Base-by-base conservation (phyloP, 345 rosid species). In the Citrus australasica region DNA sequence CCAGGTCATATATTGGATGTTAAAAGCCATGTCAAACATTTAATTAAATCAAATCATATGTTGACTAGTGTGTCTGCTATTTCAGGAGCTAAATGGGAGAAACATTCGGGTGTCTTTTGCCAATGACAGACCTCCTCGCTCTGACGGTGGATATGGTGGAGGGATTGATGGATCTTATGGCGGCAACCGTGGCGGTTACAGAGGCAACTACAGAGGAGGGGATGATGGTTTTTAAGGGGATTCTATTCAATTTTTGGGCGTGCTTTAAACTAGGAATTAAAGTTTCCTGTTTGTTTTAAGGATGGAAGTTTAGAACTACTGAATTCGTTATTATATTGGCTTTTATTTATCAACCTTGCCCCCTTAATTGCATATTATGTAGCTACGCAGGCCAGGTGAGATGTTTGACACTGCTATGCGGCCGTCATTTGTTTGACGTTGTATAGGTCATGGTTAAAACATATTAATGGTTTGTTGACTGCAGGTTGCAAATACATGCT, bases 21-120 rank as follows among this genome's bases (percentile, higher is more conserved):
- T 38, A 38, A 9, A 37, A 38, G 42, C 42, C 42, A 38, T 38
- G 42, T 38, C 7, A 7, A 38, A 38, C 10, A 9, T 38, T 38
- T 38, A 38, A 38, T 19, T 67, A 51, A 21, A 35, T 30, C 25
- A 46, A 70, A 69, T 64, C 28, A 6, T 21, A 1, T 32, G 13
- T 68, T 64, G 62, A 68, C 9, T 69, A 6, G 11, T 70, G 28
- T 17, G 5, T 68, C 48, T 67, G 80, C 68, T 37, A 58, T 64
- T 74, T 60, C 81, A 93, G 97, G 92, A 93, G 65, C 60, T 93
- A 42, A 67, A 87, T 11, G 95, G 95, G 19, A 81, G 93, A 35
- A 84, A 64, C 67, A 89, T 93, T 63, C 92, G 95, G 1, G 95
- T 93, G 67, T 86, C 85, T 67, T 75, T 5, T 75, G 97, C 95